These are phyloP conservation scores for Pharus latifolius DNA, from an alignment of 176 grass and related monocot species.

Conservation along the genomic window DNA sequence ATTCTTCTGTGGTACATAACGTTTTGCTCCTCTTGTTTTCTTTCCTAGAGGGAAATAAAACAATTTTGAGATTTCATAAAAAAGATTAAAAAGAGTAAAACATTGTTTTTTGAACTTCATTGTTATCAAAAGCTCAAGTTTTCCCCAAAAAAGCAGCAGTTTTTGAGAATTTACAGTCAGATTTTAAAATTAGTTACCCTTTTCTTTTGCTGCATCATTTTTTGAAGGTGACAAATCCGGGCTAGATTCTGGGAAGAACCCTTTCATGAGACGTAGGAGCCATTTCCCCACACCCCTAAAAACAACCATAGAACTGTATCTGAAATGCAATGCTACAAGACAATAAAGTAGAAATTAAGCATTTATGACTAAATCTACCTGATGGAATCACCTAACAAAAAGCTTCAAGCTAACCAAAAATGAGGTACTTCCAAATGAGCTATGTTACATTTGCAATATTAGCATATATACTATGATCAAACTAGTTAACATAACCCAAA, in stretches of 20 bases:
- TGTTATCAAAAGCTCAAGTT: neutral
- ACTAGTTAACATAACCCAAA: neutral
- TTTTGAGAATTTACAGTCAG: neutral
- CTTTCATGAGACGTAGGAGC: constrained; percentile 58
- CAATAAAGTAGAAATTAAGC: neutral
- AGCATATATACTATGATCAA: neutral
- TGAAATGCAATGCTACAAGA: neutral
- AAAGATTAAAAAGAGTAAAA: neutral
- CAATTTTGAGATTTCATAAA: no score
- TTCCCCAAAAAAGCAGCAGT: neutral
- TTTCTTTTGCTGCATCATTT: constrained; percentile 5
- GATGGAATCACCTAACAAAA: neutral
- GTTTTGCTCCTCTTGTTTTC: constrained; percentile 37
- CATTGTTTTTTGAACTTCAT: neutral
- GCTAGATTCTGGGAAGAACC: constrained; percentile 36
- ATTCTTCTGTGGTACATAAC: constrained; percentile 67
- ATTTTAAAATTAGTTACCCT: neutral
- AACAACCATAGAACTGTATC: constrained; percentile 5
- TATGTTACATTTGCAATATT: neutral
- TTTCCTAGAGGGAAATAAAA: constrained; percentile 34
- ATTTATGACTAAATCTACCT: neutral
- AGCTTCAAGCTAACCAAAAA: neutral
- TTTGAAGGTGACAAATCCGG: constrained; percentile 17
- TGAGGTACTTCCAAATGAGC: neutral
- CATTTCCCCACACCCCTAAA: constrained; percentile 69